phyloP scores from a whole-genome alignment of 371 early-diverging fungal genomes.

The Synchytrium microbalum region DNA sequence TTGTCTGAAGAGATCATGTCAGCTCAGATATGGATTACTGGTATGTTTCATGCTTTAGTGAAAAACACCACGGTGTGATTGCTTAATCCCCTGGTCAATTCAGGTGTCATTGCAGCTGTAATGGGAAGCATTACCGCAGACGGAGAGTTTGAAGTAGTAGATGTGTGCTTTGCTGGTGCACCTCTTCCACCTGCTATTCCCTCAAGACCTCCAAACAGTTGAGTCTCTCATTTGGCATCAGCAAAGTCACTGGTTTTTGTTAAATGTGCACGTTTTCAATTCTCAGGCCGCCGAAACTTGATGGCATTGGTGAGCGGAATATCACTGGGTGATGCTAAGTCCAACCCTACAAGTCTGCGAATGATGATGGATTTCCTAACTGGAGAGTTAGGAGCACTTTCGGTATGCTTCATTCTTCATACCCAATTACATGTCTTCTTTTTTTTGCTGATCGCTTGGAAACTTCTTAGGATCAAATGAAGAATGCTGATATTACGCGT shows the following conservation, averaged over 20 bases:
- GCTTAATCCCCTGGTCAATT: no score
- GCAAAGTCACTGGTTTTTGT: conserved; percentile 74
- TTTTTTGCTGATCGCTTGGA: background rate
- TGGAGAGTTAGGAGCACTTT: conserved; percentile 62
- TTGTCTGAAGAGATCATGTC: conserved; percentile 48
- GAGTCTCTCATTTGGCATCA: conserved; percentile 64
- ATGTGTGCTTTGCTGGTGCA: conserved; percentile 66
- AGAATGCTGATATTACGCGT: conserved; percentile 45
- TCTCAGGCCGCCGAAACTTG: no score
- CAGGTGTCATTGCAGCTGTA: conserved; percentile 66
- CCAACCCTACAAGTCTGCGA: conserved; percentile 55
- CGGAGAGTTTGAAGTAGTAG: conserved; percentile 76
- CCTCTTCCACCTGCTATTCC: conserved; percentile 41
- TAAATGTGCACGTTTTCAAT: conserved; percentile 28
- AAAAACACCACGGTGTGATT: conserved; percentile 3
- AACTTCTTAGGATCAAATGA: conserved; percentile 41
- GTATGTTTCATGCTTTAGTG: conserved; percentile 25
- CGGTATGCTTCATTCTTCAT: conserved; percentile 14
- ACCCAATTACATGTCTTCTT: background rate
- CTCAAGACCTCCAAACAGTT: conserved; percentile 2
- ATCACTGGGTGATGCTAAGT: no score
- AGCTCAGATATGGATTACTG: conserved; percentile 55
- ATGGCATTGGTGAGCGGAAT: no score
- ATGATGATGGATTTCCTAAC: conserved; percentile 67
- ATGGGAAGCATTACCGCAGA: conserved; percentile 61